Conservation (phyloP, 305 asterid genomes). For the Fraxinus albicans region DNA sequence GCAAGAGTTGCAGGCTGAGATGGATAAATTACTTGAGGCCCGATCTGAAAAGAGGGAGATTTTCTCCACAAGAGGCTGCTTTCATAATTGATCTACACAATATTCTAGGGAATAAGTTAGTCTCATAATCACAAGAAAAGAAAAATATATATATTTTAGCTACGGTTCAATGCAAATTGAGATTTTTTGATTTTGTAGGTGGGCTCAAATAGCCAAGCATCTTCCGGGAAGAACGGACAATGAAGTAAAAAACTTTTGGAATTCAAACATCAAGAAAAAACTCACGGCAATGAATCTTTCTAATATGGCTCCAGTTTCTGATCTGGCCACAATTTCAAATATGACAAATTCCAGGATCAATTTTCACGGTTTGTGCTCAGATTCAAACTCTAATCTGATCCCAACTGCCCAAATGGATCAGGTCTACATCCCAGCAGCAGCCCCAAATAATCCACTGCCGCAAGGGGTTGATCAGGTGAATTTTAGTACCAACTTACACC, state of each 20-base stretch:
- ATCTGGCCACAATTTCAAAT: constrained; percentile 18
- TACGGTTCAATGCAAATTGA: background rate
- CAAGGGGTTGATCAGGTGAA: constrained; percentile 17
- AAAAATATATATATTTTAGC: too few relatives aligned
- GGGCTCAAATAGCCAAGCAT: constrained; percentile 87
- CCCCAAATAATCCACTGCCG: background rate
- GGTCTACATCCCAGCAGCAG: background rate
- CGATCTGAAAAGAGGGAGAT: constrained; percentile 72
- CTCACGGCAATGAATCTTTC: constrained; percentile 28
- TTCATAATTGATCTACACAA: constrained; percentile 64
- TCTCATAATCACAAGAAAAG: background rate
- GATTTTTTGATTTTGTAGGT: constrained; percentile 36
- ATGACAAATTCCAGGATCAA: constrained; percentile 14
- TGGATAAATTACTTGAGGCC: constrained; percentile 91
- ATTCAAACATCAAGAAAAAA: constrained; percentile 77
- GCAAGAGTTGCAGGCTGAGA: constrained; percentile 79
- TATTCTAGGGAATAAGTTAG: constrained; percentile 65
- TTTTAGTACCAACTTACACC: constrained; percentile 7
- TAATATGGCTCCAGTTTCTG: background rate
- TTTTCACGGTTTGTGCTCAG: constrained; percentile 17
- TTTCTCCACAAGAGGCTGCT: constrained; percentile 61
- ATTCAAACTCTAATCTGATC: constrained; percentile 17
- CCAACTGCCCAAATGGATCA: constrained; percentile 13
- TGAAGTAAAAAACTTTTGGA: constrained; percentile 89
- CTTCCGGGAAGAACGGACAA: constrained; percentile 93